phyloP scores from a whole-genome alignment of 352 stramenopile species.

The Ophiocytium majus region DNA sequence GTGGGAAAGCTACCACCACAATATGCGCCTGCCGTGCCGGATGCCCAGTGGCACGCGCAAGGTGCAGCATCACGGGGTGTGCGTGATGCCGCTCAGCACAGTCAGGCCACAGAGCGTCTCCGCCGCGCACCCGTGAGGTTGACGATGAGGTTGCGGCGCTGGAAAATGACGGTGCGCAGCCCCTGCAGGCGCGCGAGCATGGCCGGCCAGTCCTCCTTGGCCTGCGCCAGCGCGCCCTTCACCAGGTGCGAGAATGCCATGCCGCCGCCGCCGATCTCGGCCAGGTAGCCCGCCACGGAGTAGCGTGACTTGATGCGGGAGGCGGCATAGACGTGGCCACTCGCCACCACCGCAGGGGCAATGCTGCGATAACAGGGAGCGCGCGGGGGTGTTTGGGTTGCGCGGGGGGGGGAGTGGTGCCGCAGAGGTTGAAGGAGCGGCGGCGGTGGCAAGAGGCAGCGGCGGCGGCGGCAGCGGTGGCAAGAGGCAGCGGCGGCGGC shows the following conservation, averaged over 20 bases:
- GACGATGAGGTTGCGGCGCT: conserved; percentile 64
- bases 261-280: conserved; percentile 69
- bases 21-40: too few relatives aligned
- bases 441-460: too few relatives aligned
- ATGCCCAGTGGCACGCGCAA: too few relatives aligned
- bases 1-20: not conserved
- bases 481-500: too few relatives aligned
- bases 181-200: conserved; percentile 66
- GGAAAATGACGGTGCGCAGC: conserved; percentile 66
- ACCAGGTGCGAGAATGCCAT: conserved; percentile 69
- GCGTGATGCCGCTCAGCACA: not conserved
- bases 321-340: conserved; percentile 50
- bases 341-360: conserved; percentile 25
- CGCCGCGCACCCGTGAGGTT: conserved; percentile 66
- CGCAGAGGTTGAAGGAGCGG: too few relatives aligned
- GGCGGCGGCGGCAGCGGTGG: too few relatives aligned
- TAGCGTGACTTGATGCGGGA: conserved; percentile 42
- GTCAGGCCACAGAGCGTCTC: not conserved
- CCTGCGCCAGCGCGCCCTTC: conserved; percentile 66
- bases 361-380: too few relatives aligned
- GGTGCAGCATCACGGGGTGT: not conserved
- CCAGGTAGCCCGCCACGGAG: conserved; percentile 62
- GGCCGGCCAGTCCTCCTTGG: conserved; percentile 71
- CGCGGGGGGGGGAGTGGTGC: too few relatives aligned
- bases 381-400: too few relatives aligned